A percentile compares a stretch with the other conserved stretches of the same genome.
Evolutionary conservation across 306 rosid genomes (phyloP).

Genomic region (Inga leiocalycina): DNA sequence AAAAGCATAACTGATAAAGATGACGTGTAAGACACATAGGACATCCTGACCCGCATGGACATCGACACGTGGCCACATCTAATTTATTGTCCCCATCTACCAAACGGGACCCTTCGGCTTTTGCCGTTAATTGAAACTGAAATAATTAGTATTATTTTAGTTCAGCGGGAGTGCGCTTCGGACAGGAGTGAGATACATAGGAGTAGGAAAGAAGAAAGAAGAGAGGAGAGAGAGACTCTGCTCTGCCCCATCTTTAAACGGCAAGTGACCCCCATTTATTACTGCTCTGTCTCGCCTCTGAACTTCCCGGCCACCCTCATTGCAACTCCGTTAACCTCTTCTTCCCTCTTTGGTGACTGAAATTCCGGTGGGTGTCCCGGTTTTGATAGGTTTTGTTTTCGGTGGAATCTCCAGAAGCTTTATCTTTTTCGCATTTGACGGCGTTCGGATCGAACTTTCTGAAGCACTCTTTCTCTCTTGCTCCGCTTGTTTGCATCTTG

Average conservation of each 20-base stretch:
- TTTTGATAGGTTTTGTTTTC: neutral
- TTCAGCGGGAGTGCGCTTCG: neutral
- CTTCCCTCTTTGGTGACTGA: neutral
- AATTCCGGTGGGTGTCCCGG: neutral
- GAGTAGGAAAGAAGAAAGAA: neutral
- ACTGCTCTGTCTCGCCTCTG: conserved; percentile 8
- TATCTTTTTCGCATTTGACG: conserved; percentile 28
- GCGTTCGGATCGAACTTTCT: conserved; percentile 32
- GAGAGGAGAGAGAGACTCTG: conserved; percentile 1
- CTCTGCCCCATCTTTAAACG: neutral
- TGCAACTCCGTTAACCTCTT: neutral
- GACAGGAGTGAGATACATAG: neutral
- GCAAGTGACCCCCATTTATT: conserved; percentile 18
- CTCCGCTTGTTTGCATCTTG: conserved; percentile 19
- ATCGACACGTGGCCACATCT: conserved; percentile 49
- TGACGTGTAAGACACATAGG: conserved; percentile 48
- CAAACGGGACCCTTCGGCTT: conserved; percentile 33
- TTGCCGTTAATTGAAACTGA: conserved; percentile 62
- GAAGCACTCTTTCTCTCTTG: conserved; percentile 9
- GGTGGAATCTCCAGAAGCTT: neutral
- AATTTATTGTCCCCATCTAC: conserved; percentile 50
- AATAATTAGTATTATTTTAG: conserved; percentile 8
- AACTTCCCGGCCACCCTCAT: conserved; percentile 17
- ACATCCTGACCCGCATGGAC: neutral
- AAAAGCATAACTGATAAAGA: conserved; percentile 34